Base-by-base conservation (phyloP, 2,329 filamentous ascomycete genomes). In the Colletotrichum sp. region DNA sequence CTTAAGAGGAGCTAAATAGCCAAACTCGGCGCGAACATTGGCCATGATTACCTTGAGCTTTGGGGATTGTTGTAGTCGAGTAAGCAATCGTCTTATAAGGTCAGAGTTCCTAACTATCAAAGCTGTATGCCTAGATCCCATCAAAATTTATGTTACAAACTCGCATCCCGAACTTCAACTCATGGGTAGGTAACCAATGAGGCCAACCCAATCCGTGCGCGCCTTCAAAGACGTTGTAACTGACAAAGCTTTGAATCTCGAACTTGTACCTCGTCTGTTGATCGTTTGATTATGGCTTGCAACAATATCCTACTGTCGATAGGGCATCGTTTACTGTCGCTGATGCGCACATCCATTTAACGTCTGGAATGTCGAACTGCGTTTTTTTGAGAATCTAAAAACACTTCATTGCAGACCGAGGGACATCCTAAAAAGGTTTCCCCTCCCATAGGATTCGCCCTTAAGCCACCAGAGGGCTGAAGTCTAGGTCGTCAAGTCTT, bases 51-150 rank as follows among this genome's bases (percentile, higher is more conserved):
- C 1, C 44, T 22, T 2, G 11, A 22, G 8, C 11, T 52, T 52
- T 13, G 6, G 19, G 1, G 13, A 3, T 0, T 52, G 5, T 52
- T 12, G 11, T 12, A 52, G n/a, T 22, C 6, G 44, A 22, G 44
- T 8, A 6, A 22, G 44, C 44, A 4, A 52, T 52, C 0, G 6
- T 52, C n/a, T 7, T 22, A 2, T 3, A 7, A 22, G 6, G 6
- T 52, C 44, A 8, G 7, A 22, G 2, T 8, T 8, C 6, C 6
- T 5, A 4, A 2, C 4, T 7, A 13, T 13, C 8, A 0, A 22
- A 3, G n/a, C 44, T 12, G 9, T 3, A 48, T 48, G 9, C 19
- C 19, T 13, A 48, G 11, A 22, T 52, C 44, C 6, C 1, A 52
- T 52, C n/a, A 52, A 7, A 3, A 13, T 52, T 52, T 8, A n/a